phyloP scores from a whole-genome alignment of 2,329 filamentous ascomycete genomes.

The Lasiodiplodia citricola region DNA sequence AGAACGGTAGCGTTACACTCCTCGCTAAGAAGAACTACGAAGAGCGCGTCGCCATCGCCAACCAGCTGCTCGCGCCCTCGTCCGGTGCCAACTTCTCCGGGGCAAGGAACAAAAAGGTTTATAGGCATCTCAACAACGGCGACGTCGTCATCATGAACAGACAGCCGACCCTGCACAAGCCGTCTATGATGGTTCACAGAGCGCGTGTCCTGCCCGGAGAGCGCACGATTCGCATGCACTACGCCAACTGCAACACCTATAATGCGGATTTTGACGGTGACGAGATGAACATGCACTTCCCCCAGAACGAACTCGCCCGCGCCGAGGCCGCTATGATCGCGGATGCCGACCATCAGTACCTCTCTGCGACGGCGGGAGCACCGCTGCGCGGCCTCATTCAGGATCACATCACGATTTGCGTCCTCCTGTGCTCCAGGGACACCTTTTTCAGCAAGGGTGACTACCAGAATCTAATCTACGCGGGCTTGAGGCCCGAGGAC shows the following conservation, averaged over 20 bases:
- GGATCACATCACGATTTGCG: slow-evolving; percentile 95
- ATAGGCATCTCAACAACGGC: slow-evolving; percentile 93
- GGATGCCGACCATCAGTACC: slow-evolving; percentile 96
- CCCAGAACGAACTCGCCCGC: slow-evolving; percentile 92
- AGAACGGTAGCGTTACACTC: slow-evolving; percentile 89
- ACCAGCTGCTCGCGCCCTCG: slow-evolving; percentile 87
- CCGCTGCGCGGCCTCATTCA: slow-evolving; percentile 95
- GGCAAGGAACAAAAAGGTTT: slow-evolving; percentile 91
- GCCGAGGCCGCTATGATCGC: slow-evolving; percentile 92
- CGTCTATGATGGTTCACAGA: slow-evolving; percentile 97
- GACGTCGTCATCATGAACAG: slow-evolving; percentile 99
- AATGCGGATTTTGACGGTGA: slow-evolving; percentile 99
- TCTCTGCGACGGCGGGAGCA: slow-evolving; percentile 91
- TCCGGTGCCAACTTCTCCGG: slow-evolving; percentile 69
- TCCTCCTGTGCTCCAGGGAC: slow-evolving; percentile 88
- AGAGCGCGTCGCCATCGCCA: slow-evolving; percentile 86
- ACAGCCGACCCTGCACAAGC: slow-evolving; percentile 96
- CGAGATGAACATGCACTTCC: slow-evolving; percentile 99
- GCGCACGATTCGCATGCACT: slow-evolving; percentile 99
- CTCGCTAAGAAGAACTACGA: slow-evolving; percentile 86
- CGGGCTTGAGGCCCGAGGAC: slow-evolving; percentile 84
- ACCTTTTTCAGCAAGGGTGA: slow-evolving; percentile 86
- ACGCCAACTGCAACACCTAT: slow-evolving; percentile 99
- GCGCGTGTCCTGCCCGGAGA: slow-evolving; percentile 91
- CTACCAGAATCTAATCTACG: slow-evolving; percentile 94